Evolutionary conservation across 768 basidiomycete species (phyloP), one percentile per base, ranked within the genome.

Genomic region (Collybiopsis luxurians): DNA sequence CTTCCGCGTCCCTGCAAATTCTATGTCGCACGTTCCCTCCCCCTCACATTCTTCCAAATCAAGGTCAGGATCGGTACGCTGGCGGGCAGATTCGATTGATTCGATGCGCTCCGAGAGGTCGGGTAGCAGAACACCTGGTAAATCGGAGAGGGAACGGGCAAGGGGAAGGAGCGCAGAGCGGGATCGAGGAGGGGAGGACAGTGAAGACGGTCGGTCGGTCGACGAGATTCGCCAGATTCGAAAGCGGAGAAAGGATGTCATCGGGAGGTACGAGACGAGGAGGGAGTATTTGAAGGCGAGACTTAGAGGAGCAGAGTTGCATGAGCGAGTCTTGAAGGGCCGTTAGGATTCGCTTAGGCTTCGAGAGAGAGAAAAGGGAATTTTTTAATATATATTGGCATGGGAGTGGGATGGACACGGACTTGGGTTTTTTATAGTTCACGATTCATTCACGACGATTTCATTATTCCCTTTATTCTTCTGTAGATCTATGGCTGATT

Each of bases 251-350:
- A 79, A 78, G 26, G 89, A 89, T 59, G 82, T 92, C 48, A 80
- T 81, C 26, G 77, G 72, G 55, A 79, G 90, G 50, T 93, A 90
- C 68, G 82, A 84, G 52, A 77, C 81, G 26, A 83, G 89, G 48
- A 67, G 92, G 55, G 88, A 90, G 61, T 93, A 85, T 65, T 75
- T 93, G 28, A 78, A 81, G 43, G 91, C 89, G 30, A 84, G 82
- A 64, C 73, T 92, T 66, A 91, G 86, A 70, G 84, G 84, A 17
- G 89, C 89, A 4, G 87, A 92, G 73, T 68, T 93, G 12, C 78
- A 73, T 55, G 81, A 82, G 62, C 75, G 71, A 59, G 69, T 81
- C 27, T 57, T 77, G 55, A 70, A 71, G 60, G 75, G 72, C 59
- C 77, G 60, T 26, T 12, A 21, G 24, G 13, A 61, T 17, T 31